Evolutionary conservation across 768 basidiomycete species (phyloP).

Genomic region (Mycena venus): DNA sequence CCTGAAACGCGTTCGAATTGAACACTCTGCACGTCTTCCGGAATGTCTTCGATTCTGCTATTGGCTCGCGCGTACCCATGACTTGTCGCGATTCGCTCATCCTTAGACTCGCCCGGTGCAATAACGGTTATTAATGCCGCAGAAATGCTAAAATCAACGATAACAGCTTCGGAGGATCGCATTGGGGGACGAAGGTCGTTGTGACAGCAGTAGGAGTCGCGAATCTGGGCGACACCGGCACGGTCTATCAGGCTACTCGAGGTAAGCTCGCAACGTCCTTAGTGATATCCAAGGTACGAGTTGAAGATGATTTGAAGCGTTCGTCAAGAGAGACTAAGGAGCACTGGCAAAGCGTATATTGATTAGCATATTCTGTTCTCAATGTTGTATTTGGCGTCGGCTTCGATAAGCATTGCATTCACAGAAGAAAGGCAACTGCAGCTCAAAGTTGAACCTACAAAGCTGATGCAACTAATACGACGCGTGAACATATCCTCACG

Average conservation of each 20-base stretch:
- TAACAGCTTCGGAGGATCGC: neutral
- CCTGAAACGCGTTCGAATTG: neutral
- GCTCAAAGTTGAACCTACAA: too few relatives aligned
- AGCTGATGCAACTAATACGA: too few relatives aligned
- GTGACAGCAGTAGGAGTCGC: neutral
- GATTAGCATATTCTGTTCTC: too few relatives aligned
- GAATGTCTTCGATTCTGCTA: neutral
- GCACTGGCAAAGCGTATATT: too few relatives aligned
- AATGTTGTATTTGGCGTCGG: too few relatives aligned
- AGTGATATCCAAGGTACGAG: too few relatives aligned
- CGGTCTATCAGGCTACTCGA: neutral
- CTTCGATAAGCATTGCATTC: too few relatives aligned
- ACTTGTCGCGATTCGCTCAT: neutral
- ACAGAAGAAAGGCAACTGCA: too few relatives aligned
- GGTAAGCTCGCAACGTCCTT: neutral
- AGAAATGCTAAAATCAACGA: neutral
- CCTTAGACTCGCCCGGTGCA: neutral
- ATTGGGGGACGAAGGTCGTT: neutral
- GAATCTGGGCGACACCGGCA: neutral
- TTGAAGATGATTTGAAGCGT: too few relatives aligned
- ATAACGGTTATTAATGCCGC: too few relatives aligned
- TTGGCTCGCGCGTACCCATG: neutral
- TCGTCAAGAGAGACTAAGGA: too few relatives aligned
- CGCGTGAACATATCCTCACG: too few relatives aligned
- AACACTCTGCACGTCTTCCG: neutral